Percentiles rank a stretch among this genome's conserved stretches.
phyloP scores from a whole-genome alignment of 2,329 filamentous ascomycete genomes.

The Leptographium galeiforme region DNA sequence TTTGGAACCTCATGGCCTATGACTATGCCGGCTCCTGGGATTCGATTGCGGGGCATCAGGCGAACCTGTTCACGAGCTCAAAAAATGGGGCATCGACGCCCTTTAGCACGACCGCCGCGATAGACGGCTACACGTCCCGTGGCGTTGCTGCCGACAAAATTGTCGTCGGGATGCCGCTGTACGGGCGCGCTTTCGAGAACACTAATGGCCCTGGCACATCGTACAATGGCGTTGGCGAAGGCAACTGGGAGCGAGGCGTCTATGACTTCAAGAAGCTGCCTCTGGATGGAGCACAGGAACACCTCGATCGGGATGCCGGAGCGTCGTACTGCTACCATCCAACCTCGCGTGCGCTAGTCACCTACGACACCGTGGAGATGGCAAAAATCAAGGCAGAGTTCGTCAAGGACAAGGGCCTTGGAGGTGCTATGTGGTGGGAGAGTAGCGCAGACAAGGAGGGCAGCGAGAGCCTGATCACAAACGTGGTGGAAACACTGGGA shows the following conservation, averaged over 20 bases:
- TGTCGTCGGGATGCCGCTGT: constrained; percentile 83
- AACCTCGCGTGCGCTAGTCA: constrained; percentile 51
- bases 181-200: constrained; percentile 71
- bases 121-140: constrained; percentile 54
- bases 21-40: constrained; percentile 83
- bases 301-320: constrained; percentile 46
- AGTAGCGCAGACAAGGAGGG: constrained; percentile 62
- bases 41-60: constrained; percentile 55
- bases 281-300: constrained; percentile 48
- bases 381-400: constrained; percentile 58
- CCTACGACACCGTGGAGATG: constrained; percentile 61
- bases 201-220: constrained; percentile 61
- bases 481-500: constrained; percentile 46
- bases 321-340: constrained; percentile 70
- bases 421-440: constrained; percentile 98
- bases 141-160: constrained; percentile 60
- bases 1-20: constrained; percentile 80
- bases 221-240: constrained; percentile 61
- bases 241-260: constrained; percentile 73
- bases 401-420: constrained; percentile 52
- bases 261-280: constrained; percentile 85
- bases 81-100: constrained; percentile 54
- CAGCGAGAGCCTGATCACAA: constrained; percentile 53
- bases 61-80: constrained; percentile 53
- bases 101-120: constrained; percentile 59